phyloP scores from a whole-genome alignment of 2,329 filamentous ascomycete species.

The Bipolaris bicolor region DNA sequence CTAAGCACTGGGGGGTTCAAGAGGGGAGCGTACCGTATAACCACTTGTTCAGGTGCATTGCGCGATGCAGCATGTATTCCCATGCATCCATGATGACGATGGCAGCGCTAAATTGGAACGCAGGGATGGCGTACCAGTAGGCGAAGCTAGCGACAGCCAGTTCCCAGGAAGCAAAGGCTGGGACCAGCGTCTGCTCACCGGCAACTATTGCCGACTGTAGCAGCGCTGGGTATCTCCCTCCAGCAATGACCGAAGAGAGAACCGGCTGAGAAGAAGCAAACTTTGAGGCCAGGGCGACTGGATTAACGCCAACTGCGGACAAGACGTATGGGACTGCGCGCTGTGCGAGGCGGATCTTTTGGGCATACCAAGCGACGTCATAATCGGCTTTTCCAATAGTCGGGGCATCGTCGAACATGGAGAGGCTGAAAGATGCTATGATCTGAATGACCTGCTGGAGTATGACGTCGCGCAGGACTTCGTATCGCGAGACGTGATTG shows the following conservation, averaged over 20 bases:
- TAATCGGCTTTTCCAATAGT: slow-evolving; percentile 80
- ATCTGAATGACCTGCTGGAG: slow-evolving; percentile 92
- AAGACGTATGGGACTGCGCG: slow-evolving; percentile 76
- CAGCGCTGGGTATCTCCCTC: slow-evolving; percentile 79
- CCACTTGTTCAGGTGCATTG: slow-evolving; percentile 98
- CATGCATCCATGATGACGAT: slow-evolving; percentile 87
- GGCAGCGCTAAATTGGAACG: slow-evolving; percentile 75
- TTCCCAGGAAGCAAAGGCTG: slow-evolving; percentile 86
- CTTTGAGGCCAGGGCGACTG: slow-evolving; percentile 75
- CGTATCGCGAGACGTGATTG: slow-evolving; percentile 83
- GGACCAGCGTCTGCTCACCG: slow-evolving; percentile 60
- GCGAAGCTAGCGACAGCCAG: slow-evolving; percentile 73
- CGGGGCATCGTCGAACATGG: slow-evolving; percentile 74
- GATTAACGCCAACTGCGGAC: slow-evolving; percentile 75
- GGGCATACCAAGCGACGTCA: slow-evolving; percentile 89
- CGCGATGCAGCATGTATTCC: slow-evolving; percentile 96
- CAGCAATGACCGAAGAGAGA: slow-evolving; percentile 76
- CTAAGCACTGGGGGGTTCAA: neutral
- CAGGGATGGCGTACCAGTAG: slow-evolving; percentile 80
- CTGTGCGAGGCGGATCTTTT: slow-evolving; percentile 78
- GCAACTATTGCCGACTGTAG: slow-evolving; percentile 63
- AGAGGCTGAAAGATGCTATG: slow-evolving; percentile 69
- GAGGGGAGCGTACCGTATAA: slow-evolving; percentile 76
- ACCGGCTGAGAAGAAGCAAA: slow-evolving; percentile 73
- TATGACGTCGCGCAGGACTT: slow-evolving; percentile 89